Base-by-base conservation (phyloP, 2,329 filamentous ascomycete genomes). In the Alternaria novae-zelandiae region DNA sequence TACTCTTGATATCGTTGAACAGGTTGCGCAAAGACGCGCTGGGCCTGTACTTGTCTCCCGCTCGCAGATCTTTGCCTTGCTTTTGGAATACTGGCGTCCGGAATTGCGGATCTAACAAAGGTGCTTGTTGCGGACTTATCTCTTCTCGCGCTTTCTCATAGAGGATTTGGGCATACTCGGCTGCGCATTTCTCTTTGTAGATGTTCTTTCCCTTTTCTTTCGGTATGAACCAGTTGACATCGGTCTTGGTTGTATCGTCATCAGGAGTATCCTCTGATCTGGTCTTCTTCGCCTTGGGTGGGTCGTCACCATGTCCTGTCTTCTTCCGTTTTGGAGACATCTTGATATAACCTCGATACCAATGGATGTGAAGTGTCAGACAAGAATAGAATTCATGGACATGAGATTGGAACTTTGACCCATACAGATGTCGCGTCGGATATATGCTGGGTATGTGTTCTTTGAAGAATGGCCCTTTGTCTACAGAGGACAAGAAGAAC, bases 61-160 rank as follows among this genome's bases (percentile, higher is more conserved):
- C 25, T 21, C 17, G 8, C 45, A 63, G 28, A 23, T 41, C 54
- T 5, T 54, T 62, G n/a, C 17, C 32, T 5, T 12, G n/a, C 13
- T 11, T 51, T 44, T 59, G 47, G 41, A 50, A 68, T n/a, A 63
- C 32, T 23, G 66, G 61, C 5, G 41, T 21, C 9, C 66, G 59
- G 23, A 63, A 15, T 5, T 47, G 54, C 4, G 64, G 61, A 15
- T 59, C 63, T 7, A 21, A 41, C 21, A 69, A 51, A 17, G 59
- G 41, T 46, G 41, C 8, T 43, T 67, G 49, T 17, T 10, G n/a
- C 12, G 54, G 30, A 6, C 7, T 17, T 12, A 65, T 47, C 12
- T 54, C 36, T 25, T 54, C 17, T 30, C 59, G 50, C 15, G 53
- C 20, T 30, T 25, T 56, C 5, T 50, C 17, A 13, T 61, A 63